Evolutionary conservation across 1,284 basidiomycete genomes (phyloP), one percentile per base, ranked within the genome.

Genomic region (Schizopora paradoxa): DNA sequence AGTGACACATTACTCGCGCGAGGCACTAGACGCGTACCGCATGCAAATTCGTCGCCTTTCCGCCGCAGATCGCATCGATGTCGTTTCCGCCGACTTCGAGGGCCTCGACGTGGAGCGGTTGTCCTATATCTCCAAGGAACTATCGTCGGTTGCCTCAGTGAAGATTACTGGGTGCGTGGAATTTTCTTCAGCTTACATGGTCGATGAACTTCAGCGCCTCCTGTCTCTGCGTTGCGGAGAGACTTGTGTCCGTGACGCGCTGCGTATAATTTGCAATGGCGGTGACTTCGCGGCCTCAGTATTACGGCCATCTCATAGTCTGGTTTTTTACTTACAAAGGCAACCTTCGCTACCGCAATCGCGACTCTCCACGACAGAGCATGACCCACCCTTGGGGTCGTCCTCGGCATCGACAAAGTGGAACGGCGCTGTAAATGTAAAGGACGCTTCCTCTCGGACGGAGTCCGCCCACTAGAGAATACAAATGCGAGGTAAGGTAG

Each of bases 211-310:
- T 71, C 32, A 78, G 58, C 7, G 74, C 75, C 51, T 77, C 70
- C 52, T 73, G 69, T 6, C 63, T 57, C 51, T 76, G 72, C 2
- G 60, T 55, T 7, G 61, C 62, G 33, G 62, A 65, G 8, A 76
- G 61, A 4, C 59, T 62, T 3, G 67, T 66, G 41, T 72, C 60
- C 7, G 67, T 61, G 3, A 76, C 66, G n/a, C 73, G 69, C 11
- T 59, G 63, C 1, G 75, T 78, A 52, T 77, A 77, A 58, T 77
- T 77, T 2, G 74, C 71, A 48, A 76, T 76, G 13, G 75, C 74
- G 35, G 64, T 67, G 46, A 76, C 73, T 74, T 41, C 10, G 6
- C 29, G 7, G 27, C 14, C 5, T 35, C 16, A 35, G 13, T 21
- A 40, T 22, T 40, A 16, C 36, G n/a, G 25, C 13, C 43, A 21